Evolutionary conservation across 1,284 basidiomycete genomes (phyloP), one percentile per base, ranked within the genome.

Genomic region (Cerioporus squamosus): DNA sequence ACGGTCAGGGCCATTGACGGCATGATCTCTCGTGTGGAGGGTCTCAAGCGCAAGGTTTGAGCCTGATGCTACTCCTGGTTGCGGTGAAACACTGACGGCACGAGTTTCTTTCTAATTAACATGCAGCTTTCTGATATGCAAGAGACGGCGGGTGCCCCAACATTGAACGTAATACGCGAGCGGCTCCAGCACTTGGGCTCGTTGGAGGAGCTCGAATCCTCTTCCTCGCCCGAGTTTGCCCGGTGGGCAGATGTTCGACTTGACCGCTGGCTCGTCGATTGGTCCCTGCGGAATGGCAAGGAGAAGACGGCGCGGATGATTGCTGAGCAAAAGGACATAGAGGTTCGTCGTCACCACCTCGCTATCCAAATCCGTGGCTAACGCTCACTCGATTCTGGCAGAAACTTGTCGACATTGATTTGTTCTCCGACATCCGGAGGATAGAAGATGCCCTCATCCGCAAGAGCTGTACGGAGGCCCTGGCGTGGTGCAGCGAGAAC

Each of bases 401-500:
- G 92, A 84, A 83, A 51, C 80, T 96, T 12, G 93, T 95, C 42
- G 95, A 98, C 70, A 88, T 96, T 44, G 94, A 97, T 57, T 80
- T 98, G 40, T 98, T 98, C 73, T 86, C 85, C 56, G 95, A 98
- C 65, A 91, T 98, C 45, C 82, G 81, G 31, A 82, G 88, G 54
- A 95, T 98, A 63, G 95, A 98, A 73, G 79, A 82, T 6, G 94
- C 93, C 0, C 81, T 99, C 18, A 75, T 79, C 17, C 77, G 77
- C 49, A 87, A 93, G 64, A 91, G 91, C 68, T 95, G 94, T 66
- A 79, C 88, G 1, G 91, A 95, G 72, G 97, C 96, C 5, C 79
- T 99, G 44, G 83, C 87, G 15, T 99, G 97, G 97, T 98, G 96
- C 68, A 94, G 86, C 59, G 97, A 99, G 80, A 98, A 99, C 77